phyloP scores from a whole-genome alignment of 306 rosid species.

The Cucurbita pepo region DNA sequence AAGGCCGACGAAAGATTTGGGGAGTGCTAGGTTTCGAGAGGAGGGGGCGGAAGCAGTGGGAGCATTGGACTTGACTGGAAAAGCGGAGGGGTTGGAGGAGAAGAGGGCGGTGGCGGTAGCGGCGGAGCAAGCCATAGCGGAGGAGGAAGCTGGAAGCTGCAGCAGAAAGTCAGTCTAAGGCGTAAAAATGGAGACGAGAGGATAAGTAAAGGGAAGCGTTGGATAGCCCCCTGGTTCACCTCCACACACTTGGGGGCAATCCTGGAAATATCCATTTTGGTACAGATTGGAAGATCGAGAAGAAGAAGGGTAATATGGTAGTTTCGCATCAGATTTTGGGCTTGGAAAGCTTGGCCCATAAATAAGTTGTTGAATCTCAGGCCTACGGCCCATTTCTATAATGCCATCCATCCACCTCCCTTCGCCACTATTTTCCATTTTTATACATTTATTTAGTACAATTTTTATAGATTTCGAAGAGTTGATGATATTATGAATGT shows the following conservation, averaged over 20 bases:
- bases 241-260: background rate
- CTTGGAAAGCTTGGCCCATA: background rate
- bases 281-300: background rate
- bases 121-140: conserved; percentile 42
- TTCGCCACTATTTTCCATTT: background rate
- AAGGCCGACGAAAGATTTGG: conserved; percentile 52
- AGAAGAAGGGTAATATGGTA: background rate
- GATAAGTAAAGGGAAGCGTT: background rate
- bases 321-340: background rate
- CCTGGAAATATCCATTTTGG: background rate
- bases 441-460: too few relatives aligned
- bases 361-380: background rate
- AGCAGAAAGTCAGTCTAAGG: background rate
- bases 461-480: too few relatives aligned
- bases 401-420: background rate
- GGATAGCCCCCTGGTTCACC: background rate
- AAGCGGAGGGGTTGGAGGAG: conserved; percentile 38
- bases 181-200: background rate
- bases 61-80: conserved; percentile 30
- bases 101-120: conserved; percentile 35
- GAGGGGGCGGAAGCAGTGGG: conserved; percentile 15
- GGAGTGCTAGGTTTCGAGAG: conserved; percentile 26
- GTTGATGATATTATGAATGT: too few relatives aligned
- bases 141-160: background rate
- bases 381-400: background rate